Conservation (phyloP, 306 rosid species). For the Cicer judaicum region DNA sequence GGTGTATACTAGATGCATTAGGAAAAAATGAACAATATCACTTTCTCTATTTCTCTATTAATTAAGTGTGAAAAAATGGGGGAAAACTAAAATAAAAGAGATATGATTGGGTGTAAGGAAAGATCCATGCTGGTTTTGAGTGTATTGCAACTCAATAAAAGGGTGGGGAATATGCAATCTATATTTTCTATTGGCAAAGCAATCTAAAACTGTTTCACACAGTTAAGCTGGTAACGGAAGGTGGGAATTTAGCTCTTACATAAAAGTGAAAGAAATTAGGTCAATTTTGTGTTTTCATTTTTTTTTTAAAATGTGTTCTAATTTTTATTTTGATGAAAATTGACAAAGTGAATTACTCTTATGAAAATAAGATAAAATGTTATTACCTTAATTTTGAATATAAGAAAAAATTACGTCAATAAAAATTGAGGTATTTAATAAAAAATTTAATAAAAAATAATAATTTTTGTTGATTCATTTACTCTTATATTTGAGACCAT, state of each 20-base stretch:
- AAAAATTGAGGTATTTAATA: too few relatives aligned
- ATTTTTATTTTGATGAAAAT: too few relatives aligned
- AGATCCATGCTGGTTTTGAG: conserved; percentile 65
- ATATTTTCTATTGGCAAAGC: conserved; percentile 68
- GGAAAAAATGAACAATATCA: conserved; percentile 26
- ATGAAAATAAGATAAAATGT: too few relatives aligned
- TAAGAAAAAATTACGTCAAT: too few relatives aligned
- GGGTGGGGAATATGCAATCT: conserved; percentile 74
- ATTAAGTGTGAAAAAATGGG: not conserved
- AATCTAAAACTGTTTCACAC: conserved; percentile 49
- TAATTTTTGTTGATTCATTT: too few relatives aligned
- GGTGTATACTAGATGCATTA: conserved; percentile 40
- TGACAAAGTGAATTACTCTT: too few relatives aligned
- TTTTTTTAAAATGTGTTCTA: too few relatives aligned
- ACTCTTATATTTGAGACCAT: too few relatives aligned
- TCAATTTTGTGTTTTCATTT: too few relatives aligned
- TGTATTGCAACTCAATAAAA: conserved; percentile 67
- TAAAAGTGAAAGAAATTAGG: not conserved
- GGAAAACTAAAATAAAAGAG: not conserved
- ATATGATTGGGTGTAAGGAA: conserved; percentile 60
- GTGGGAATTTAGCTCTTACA: conserved; percentile 39
- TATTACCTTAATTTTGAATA: too few relatives aligned
- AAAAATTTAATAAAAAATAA: too few relatives aligned
- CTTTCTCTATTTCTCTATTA: conserved; percentile 10
- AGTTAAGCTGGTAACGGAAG: not conserved